Percentiles rank a stretch among this genome's conserved stretches.
These are phyloP conservation scores for Barnettozyma wickerhamii DNA, from an alignment of 805 yeast genomes.

Conservation along the genomic window DNA sequence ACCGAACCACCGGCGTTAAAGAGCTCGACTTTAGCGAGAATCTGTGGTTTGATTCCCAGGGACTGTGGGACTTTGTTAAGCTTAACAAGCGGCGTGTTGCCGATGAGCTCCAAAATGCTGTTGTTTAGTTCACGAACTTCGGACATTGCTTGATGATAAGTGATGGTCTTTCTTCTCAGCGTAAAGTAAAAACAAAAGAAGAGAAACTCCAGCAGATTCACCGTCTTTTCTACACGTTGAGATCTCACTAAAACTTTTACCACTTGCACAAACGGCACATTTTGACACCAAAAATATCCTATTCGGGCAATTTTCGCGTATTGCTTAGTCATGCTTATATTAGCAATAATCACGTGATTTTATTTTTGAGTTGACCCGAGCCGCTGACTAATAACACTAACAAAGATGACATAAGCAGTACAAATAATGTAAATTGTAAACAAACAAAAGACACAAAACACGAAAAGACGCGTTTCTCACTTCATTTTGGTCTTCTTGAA, in stretches of 20 bases:
- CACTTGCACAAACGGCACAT: constrained; percentile 10
- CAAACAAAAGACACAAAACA: neutral
- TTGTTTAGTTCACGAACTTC: constrained; percentile 9
- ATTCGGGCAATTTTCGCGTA: neutral
- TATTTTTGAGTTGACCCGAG: neutral
- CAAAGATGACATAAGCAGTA: neutral
- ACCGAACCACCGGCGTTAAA: constrained; percentile 91
- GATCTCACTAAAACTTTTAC: neutral
- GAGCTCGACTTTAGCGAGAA: constrained; percentile 72
- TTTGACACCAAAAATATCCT: constrained; percentile 5
- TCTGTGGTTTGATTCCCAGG: constrained; percentile 65
- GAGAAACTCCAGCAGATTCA: constrained; percentile 1
- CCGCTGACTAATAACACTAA: neutral
- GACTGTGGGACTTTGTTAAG: constrained; percentile 75
- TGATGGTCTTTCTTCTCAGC: too few relatives aligned
- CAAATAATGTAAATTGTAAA: neutral
- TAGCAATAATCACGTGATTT: neutral
- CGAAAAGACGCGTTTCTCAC: too few relatives aligned
- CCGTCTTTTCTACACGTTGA: neutral
- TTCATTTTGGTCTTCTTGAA: too few relatives aligned
- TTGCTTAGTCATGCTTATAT: too few relatives aligned
- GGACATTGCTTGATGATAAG: constrained; percentile 1
- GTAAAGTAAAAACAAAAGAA: neutral
- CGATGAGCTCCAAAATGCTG: constrained; percentile 68
- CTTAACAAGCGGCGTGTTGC: constrained; percentile 78